These are phyloP conservation scores for Lentinula sp. DNA, from an alignment of 768 basidiomycete species.

Conservation along the genomic window DNA sequence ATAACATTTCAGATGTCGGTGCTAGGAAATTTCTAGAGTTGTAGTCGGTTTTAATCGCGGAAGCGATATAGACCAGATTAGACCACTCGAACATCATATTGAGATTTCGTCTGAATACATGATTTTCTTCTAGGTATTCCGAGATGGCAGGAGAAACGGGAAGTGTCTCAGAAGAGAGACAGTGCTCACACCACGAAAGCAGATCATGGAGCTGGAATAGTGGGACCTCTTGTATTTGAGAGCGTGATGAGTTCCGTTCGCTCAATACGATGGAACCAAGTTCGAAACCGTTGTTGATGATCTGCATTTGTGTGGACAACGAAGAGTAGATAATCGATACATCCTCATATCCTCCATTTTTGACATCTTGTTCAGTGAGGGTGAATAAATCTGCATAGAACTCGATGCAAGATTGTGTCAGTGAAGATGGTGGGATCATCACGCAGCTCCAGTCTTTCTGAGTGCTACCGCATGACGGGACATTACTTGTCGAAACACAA, in stretches of 20 bases:
- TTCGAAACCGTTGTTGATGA: slow-evolving; percentile 60
- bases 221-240: slow-evolving; percentile 29
- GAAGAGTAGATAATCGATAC: slow-evolving; percentile 50
- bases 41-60: slow-evolving; percentile 46
- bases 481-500: slow-evolving; percentile 31
- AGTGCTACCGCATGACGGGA: slow-evolving; percentile 33
- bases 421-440: slow-evolving; percentile 41
- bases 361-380: slow-evolving; percentile 39
- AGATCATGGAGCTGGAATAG: slow-evolving; percentile 58
- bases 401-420: slow-evolving; percentile 53
- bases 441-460: slow-evolving; percentile 38
- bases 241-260: slow-evolving; percentile 19
- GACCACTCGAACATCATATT: slow-evolving; percentile 65
- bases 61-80: slow-evolving; percentile 54
- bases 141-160: slow-evolving; percentile 38
- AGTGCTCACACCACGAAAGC: slow-evolving; percentile 43
- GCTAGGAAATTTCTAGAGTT: slow-evolving; percentile 15
- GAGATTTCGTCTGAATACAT: slow-evolving; percentile 29
- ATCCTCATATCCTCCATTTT: slow-evolving; percentile 58
- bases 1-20: slow-evolving; percentile 39
- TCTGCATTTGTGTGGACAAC: slow-evolving; percentile 64
- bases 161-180: slow-evolving; percentile 36
- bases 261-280: slow-evolving; percentile 58
- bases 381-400: slow-evolving; percentile 41
- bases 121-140: slow-evolving; percentile 51